These are phyloP conservation scores for Fraxinus sp. DNA, from an alignment of 305 asterid species.

Conservation along the genomic window DNA sequence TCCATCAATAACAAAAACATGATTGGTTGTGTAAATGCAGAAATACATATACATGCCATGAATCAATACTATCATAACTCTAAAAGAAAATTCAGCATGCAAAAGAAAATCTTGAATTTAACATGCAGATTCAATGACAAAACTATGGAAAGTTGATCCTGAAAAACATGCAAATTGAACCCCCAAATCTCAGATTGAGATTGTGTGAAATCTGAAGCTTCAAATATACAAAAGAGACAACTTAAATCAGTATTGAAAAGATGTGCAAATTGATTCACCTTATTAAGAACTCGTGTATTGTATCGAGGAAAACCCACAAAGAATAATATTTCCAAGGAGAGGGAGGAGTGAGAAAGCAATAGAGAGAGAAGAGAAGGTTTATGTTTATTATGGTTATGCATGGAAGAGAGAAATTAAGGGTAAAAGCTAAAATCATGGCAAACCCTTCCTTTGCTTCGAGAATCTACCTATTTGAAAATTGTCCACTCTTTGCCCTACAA, in stretches of 20 bases:
- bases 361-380: slow-evolving; percentile 4
- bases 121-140: background rate
- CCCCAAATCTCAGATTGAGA: background rate
- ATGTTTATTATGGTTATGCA: slow-evolving; percentile 1
- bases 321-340: background rate
- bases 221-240: background rate
- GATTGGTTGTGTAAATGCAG: background rate
- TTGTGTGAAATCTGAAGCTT: background rate
- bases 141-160: background rate
- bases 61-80: background rate
- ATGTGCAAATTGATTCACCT: slow-evolving; percentile 4
- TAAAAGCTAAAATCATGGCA: background rate
- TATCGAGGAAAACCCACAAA: background rate
- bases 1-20: background rate
- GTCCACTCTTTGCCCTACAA: background rate
- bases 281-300: background rate
- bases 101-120: background rate
- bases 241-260: background rate
- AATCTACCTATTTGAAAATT: background rate
- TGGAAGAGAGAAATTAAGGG: background rate
- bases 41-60: background rate
- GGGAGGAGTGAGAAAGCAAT: slow-evolving; percentile 24
- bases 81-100: background rate
- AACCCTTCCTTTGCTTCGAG: background rate
- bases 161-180: background rate